phyloP scores from a whole-genome alignment of 1,139 yeast genomes.

The Saccharomyces pastorianus region DNA sequence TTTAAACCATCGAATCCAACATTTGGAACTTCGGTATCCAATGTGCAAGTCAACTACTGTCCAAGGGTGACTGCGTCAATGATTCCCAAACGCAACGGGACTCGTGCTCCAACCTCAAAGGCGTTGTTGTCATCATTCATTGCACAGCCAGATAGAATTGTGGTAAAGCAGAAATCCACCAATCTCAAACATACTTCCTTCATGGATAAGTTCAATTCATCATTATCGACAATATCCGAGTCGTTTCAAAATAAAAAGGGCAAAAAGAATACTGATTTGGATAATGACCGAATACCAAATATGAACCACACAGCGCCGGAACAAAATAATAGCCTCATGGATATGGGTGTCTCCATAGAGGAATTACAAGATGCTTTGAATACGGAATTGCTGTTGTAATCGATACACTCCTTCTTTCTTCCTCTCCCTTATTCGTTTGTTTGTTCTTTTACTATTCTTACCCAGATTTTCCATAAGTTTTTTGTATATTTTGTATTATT shows the following conservation, averaged over 20 bases:
- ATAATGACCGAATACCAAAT: neutral
- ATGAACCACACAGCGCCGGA: neutral
- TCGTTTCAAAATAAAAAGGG: neutral
- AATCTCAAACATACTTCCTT: neutral
- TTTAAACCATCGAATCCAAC: constrained; percentile 3
- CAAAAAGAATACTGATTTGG: neutral
- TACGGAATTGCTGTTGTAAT: constrained; percentile 21
- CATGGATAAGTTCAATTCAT: neutral
- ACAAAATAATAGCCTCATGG: neutral
- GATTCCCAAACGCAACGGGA: neutral
- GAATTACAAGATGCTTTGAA: constrained; percentile 40
- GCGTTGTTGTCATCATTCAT: neutral
- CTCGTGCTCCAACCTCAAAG: neutral
- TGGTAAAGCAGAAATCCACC: neutral
- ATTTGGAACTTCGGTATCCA: neutral
- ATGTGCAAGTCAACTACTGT: neutral
- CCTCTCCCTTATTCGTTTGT: neutral
- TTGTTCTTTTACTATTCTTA: neutral
- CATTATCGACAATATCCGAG: neutral
- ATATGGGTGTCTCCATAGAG: constrained; percentile 13
- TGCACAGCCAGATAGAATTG: neutral
- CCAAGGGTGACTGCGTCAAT: neutral
- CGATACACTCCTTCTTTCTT: neutral
- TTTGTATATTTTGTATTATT: neutral
- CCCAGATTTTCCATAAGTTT: neutral